phyloP scores from a whole-genome alignment of 345 rosid species.

The Melaleuca alternifolia region DNA sequence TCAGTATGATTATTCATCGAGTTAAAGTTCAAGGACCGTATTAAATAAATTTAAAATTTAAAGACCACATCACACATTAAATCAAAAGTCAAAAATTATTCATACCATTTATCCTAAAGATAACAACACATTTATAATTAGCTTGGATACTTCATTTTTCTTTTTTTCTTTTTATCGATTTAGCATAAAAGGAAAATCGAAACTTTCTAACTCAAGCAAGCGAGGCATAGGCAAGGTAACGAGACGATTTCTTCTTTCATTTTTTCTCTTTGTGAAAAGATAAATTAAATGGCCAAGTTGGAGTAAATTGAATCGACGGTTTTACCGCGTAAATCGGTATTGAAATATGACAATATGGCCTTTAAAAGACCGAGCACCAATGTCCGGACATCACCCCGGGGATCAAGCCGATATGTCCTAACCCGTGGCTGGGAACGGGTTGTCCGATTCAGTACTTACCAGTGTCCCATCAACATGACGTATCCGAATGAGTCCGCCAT shows the following conservation, averaged over 20 bases:
- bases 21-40: too few relatives aligned
- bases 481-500: neutral
- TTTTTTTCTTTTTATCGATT: accelerated
- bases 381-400: neutral
- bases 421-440: neutral
- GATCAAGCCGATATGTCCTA: neutral
- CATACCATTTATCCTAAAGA: too few relatives aligned
- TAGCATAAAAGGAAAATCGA: accelerated
- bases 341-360: neutral
- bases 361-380: neutral
- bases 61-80: too few relatives aligned
- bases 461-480: neutral
- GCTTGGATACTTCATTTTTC: too few relatives aligned
- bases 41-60: too few relatives aligned
- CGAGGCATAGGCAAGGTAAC: neutral
- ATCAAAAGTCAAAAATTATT: too few relatives aligned
- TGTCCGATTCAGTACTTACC: neutral
- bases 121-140: too few relatives aligned
- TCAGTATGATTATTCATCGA: too few relatives aligned
- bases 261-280: neutral
- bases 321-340: accelerated
- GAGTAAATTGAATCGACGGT: neutral
- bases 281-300: neutral
- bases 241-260: neutral
- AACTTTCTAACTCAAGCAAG: neutral